Base-by-base conservation (phyloP, 2,329 filamentous ascomycete genomes). In the Stemphylium vesicarium region DNA sequence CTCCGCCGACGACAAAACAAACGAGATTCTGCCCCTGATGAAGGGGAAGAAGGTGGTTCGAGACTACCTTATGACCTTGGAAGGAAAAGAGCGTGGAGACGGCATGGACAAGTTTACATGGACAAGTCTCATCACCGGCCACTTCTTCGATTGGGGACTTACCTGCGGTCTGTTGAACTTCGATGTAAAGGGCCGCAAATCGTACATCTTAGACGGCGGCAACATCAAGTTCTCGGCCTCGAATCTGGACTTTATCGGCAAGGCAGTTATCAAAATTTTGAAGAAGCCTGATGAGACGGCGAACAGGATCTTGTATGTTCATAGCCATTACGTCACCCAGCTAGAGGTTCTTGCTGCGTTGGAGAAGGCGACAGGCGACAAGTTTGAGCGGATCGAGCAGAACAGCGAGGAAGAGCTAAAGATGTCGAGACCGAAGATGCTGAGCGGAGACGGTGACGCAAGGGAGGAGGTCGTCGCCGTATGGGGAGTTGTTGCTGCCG, bases 91-190 rank as follows among this genome's bases (percentile, higher is more conserved):
- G 73, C 74, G 59, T 63, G 77, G 39, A 68, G 76, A 32, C 48
- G 60, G 38, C 1, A 49, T 36, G 16, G 64, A 50, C 1, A 68
- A 59, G 18, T 78, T 89, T 60, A 81, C 78, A 2, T 89, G 87
- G 87, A 88, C 86, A 1, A 82, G 78, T 2, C 68, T 89, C 12
- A 80, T 85, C 3, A 83, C 78, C 8, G 84, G 85, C 4, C 77
- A 84, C 18, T 85, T 89, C 70, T 86, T 89, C 66, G 86, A 89
- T 64, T 85, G 81, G 80, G 80, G 80, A 3, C 75, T 87, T 12
- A 69, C 64, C 1, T 69, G 69, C 15, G 78, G 80, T 0, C 77
- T 84, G 44, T 68, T 86, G 6, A 84, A 83, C 38, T 81, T 86
- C 52, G 79, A 85, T 56, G 71, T 85, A 32, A 68, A 75, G 20